These are phyloP conservation scores for Lenzites betulinus DNA, from an alignment of 768 basidiomycete genomes.

Conservation along the genomic window DNA sequence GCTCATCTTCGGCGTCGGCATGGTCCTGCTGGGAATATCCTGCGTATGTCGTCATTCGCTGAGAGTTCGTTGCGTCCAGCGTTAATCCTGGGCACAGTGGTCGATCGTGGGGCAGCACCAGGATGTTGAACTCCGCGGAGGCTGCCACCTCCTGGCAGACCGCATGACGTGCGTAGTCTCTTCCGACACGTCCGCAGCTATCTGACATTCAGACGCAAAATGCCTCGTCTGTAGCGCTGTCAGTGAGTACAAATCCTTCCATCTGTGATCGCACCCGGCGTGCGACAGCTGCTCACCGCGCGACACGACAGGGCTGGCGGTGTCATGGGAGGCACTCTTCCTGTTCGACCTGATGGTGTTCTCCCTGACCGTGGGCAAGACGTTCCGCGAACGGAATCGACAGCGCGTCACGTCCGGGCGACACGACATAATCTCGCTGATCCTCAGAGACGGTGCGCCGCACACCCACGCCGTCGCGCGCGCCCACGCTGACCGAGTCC, in stretches of 20 bases:
- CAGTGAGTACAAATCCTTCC: conserved; percentile 19
- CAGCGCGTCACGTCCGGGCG: conserved; percentile 26
- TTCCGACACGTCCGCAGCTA: not conserved
- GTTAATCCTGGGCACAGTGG: conserved; percentile 37
- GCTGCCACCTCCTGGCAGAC: conserved; percentile 25
- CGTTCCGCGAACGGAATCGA: conserved; percentile 37
- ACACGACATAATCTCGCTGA: conserved; percentile 40
- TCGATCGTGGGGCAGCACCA: conserved; percentile 40
- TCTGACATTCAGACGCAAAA: not conserved
- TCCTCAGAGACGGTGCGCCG: conserved; percentile 52
- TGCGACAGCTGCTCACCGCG: not conserved
- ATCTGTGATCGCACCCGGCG: not conserved
- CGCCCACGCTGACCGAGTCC: not conserved
- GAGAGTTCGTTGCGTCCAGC: not conserved
- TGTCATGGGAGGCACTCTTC: conserved; percentile 54
- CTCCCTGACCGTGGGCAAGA: conserved; percentile 48
- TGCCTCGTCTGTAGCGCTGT: conserved; percentile 20
- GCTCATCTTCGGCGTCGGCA: conserved; percentile 37
- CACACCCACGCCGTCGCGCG: not conserved
- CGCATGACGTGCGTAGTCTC: conserved; percentile 26
- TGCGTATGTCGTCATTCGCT: conserved; percentile 37
- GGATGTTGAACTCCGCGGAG: conserved; percentile 16
- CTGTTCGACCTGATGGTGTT: conserved; percentile 51
- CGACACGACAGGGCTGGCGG: conserved; percentile 29
- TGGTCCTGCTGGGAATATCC: conserved; percentile 34